Base-by-base conservation (phyloP, 129 eudicot genomes). In the Ambrosia trifida region DNA sequence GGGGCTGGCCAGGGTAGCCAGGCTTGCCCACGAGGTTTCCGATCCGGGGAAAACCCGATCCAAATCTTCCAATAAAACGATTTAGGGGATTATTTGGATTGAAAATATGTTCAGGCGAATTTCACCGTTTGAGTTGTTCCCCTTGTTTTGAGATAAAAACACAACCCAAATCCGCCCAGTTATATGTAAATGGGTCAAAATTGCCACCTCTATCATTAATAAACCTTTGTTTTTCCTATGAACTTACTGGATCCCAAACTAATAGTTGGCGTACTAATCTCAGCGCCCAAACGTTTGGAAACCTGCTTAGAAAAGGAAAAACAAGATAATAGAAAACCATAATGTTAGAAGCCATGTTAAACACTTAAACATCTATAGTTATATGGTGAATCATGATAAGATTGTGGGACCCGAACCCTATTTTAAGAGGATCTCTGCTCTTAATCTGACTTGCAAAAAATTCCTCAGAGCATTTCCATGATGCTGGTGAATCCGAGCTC, bases 391-490 rank as follows among this genome's bases (percentile, higher is more conserved):
- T 28, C 28, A 43, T 52, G 13, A 30, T 18, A 20, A 9, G 46
- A 62, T 56, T 35, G 38, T 49, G 11, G 41, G 32, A 38, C 33
- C 20, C 30, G 16, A 64, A 78, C 99, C 99, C 99, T 28, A 95
- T 74, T 68, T 83, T 81, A 66, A 95, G 96, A 81, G 97, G 97
- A 85, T 95, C 99, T 81, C 91, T 85, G 73, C 84, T 88, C 77
- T 81, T 86, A 66, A 95, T 90, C 73, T 82, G 96, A 60, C 86
- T 79, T 18, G 89, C 81, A 63, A 95, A 90, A 78, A 84, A 90
- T 60, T 95, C 97, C 78, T 95, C 99, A 1, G 99, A 95, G 85
- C 99, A 95, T 85, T 86, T 95, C 99, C 99, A 95, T 18, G 99
- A 87, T 73, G 91, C 99, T 76, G 99, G 99, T 47, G 97, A 83